Conservation (phyloP, 2,329 filamentous ascomycete genomes). For the Curvularia sp. region DNA sequence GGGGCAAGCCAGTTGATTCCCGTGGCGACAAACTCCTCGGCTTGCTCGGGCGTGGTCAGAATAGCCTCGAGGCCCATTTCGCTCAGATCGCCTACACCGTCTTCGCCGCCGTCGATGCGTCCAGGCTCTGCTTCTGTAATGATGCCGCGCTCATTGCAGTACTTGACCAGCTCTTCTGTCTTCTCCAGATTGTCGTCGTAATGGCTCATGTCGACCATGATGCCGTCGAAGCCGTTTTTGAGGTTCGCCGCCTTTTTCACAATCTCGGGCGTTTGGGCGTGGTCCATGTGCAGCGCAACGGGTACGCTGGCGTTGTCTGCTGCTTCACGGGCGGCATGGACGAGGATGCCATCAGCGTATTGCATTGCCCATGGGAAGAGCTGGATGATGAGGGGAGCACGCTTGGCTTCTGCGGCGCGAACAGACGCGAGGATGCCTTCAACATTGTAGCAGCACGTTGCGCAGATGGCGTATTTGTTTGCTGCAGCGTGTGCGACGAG, state of each 20-base stretch:
- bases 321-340: constrained; percentile 57
- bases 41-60: constrained; percentile 73
- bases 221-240: constrained; percentile 42
- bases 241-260: constrained; percentile 66
- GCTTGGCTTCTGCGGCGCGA: constrained; percentile 71
- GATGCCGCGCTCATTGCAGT: constrained; percentile 71
- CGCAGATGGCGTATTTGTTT: constrained; percentile 66
- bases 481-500: constrained; percentile 65
- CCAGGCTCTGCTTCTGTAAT: constrained; percentile 75
- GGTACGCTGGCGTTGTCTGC: constrained; percentile 58
- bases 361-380: constrained; percentile 77
- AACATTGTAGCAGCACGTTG: constrained; percentile 72
- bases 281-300: constrained; percentile 70
- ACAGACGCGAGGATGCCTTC: constrained; percentile 75
- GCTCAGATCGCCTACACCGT: constrained; percentile 73
- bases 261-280: constrained; percentile 69
- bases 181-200: constrained; percentile 72
- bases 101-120: constrained; percentile 75
- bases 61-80: constrained; percentile 64
- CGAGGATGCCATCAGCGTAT: constrained; percentile 63
- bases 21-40: constrained; percentile 72
- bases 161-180: constrained; percentile 67
- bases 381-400: constrained; percentile 73
- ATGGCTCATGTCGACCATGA: constrained; percentile 73
- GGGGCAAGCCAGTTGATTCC: constrained; percentile 78